A percentile compares a stretch with the other conserved stretches of the same genome.
phyloP scores from a whole-genome alignment of 768 basidiomycete species.

The Pulveroboletus sp. region DNA sequence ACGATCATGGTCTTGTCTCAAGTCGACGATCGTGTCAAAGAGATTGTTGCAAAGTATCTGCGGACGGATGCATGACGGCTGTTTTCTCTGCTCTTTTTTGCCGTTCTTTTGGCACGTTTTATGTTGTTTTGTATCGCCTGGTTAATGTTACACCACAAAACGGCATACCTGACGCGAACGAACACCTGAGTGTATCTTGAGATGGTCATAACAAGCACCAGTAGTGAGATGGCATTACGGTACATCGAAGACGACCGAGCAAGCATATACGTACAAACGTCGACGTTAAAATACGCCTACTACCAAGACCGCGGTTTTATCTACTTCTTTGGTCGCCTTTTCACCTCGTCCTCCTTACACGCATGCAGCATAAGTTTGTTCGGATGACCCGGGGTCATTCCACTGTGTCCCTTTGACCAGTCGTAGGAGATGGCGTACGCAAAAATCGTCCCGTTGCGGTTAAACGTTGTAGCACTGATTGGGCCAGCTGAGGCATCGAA shows the following conservation, averaged over 20 bases:
- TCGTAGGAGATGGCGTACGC: conserved; percentile 92
- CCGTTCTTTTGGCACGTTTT: too few species aligned
- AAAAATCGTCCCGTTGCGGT: conserved; percentile 82
- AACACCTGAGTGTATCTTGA: neutral
- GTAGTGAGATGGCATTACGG: conserved; percentile 7
- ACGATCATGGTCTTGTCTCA: conserved; percentile 14
- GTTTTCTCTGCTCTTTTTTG: neutral
- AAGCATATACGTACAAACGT: conserved; percentile 2
- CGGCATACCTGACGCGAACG: neutral
- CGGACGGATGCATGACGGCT: neutral
- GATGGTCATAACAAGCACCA: neutral
- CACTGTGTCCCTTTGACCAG: conserved; percentile 89
- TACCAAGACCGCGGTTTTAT: neutral
- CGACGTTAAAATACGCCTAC: conserved; percentile 1
- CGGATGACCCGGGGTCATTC: conserved; percentile 62
- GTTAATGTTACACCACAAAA: too few species aligned
- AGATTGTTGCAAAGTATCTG: conserved; percentile 13
- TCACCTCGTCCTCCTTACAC: conserved; percentile 85
- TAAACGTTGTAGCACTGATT: conserved; percentile 78
- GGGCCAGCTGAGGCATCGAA: conserved; percentile 75
- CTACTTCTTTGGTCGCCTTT: conserved; percentile 47
- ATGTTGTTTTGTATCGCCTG: neutral
- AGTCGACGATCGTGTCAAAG: conserved; percentile 12
- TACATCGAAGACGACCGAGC: conserved; percentile 12
- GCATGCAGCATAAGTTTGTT: conserved; percentile 84